These are phyloP conservation scores for Crucibulum laeve DNA, from an alignment of 768 basidiomycete species.

Conservation along the genomic window DNA sequence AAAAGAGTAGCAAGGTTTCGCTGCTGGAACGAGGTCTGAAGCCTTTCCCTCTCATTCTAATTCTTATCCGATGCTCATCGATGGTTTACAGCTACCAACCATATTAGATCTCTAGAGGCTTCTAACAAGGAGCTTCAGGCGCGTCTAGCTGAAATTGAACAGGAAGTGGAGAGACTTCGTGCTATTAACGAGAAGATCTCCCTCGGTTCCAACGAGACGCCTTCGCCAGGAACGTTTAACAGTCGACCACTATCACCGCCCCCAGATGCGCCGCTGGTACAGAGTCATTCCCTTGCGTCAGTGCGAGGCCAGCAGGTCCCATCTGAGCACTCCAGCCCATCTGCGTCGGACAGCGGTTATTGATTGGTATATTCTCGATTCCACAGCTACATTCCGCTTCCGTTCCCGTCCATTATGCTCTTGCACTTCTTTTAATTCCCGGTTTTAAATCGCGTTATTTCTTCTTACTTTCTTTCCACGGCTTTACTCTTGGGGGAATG, in stretches of 20 bases:
- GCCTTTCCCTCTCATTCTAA: constrained; percentile 15
- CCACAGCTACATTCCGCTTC: constrained; percentile 26
- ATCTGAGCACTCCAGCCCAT: constrained; percentile 58
- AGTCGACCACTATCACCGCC: constrained; percentile 63
- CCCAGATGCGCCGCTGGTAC: constrained; percentile 44
- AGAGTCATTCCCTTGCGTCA: constrained; percentile 46
- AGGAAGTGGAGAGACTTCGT: constrained; percentile 67
- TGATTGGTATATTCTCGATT: constrained; percentile 31
- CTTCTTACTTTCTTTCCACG: constrained; percentile 17
- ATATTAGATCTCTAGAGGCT: constrained; percentile 71
- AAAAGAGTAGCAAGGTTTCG: constrained; percentile 89
- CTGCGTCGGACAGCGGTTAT: constrained; percentile 45
- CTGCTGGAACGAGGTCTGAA: constrained; percentile 83
- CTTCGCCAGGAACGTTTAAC: constrained; percentile 48
- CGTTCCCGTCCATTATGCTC: constrained; percentile 17
- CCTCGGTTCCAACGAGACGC: constrained; percentile 51
- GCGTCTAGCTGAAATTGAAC: constrained; percentile 61
- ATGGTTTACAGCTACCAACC: constrained; percentile 59
- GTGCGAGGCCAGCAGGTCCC: constrained; percentile 59
- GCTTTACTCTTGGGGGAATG: constrained; percentile 22
- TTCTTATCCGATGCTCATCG: constrained; percentile 7
- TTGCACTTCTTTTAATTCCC: constrained; percentile 22
- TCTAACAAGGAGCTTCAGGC: constrained; percentile 67
- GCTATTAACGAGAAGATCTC: constrained; percentile 83
- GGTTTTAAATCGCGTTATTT: constrained; percentile 14